Evolutionary conservation across 495 filamentous ascomycete species (phyloP), one percentile per base, ranked within the genome.

Genomic region (Talaromyces thailandensis): DNA sequence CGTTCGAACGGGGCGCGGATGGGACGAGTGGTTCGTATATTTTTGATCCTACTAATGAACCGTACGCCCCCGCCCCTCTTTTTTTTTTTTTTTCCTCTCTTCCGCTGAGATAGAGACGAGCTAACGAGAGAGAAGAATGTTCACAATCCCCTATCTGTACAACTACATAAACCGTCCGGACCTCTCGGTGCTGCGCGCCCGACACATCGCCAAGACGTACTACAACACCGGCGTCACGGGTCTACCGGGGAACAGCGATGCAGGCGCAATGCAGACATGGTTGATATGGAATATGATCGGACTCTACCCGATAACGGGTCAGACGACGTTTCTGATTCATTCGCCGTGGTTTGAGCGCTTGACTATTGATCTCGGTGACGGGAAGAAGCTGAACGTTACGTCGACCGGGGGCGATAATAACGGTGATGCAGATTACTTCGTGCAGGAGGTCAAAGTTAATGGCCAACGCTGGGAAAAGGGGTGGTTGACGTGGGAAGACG

Each of bases 141-240:
- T 92, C 75, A 81, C 81, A 4, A 78, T 84, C 4, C 87, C 87
- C 0, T 92, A 89, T 69, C 79, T 90, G 0, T 91, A 86, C 77
- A 83, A 90, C 71, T 92, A 81, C 71, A 80, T 83, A 51, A 78
- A 79, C 63, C 77, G 81, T 45, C 87, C 86, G 63, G 81, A 86
- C 63, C 74, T 84, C 6, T 76, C 74, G 0, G 76, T 78, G 4
- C 45, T 59, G 21, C 70, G 64, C 25, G 72, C 75, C 24, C 73
- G 75, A 6, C 57, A 70, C 12, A 68, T 79, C 26, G 74, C 76
- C 24, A 78, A 77, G 61, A 52, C 63, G 5, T 69, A 78, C 59
- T 81, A 77, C 66, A 62, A 65, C 7, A 72, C 70, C 11, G 71
- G 71, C 0, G 63, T 64, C 0, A 61, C 62, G 1, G 84, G 84